Percentiles rank a stretch among this genome's conserved stretches.
These are phyloP conservation scores for Monilinia fructigena DNA, from an alignment of 2,329 filamentous ascomycete species.

Conservation along the genomic window DNA sequence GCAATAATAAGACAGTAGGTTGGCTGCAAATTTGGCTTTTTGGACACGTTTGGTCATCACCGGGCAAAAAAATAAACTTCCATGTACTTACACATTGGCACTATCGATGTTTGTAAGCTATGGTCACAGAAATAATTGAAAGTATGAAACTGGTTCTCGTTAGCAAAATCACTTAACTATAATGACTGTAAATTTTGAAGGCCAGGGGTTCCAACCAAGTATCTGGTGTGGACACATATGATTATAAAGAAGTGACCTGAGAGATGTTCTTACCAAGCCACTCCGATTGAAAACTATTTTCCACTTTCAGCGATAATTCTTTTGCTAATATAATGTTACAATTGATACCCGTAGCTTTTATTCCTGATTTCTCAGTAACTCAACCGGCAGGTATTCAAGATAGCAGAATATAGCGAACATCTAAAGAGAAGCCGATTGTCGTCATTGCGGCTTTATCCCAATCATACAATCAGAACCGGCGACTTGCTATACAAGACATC, in stretches of 20 bases:
- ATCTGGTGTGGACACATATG: background rate
- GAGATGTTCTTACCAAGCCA: slow-evolving; percentile 33
- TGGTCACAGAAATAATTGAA: slow-evolving; percentile 19
- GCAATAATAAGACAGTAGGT: slow-evolving; percentile 34
- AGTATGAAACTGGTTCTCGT: slow-evolving; percentile 26
- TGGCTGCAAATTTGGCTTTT: slow-evolving; percentile 44
- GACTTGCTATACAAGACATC: slow-evolving; percentile 18
- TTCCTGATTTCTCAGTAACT: slow-evolving; percentile 22
- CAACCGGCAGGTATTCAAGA: slow-evolving; percentile 29
- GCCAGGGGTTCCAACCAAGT: background rate
- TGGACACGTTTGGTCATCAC: slow-evolving; percentile 42
- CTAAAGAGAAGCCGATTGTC: slow-evolving; percentile 40
- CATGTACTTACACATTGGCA: slow-evolving; percentile 25
- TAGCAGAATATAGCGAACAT: slow-evolving; percentile 28
- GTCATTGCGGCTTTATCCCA: slow-evolving; percentile 32
- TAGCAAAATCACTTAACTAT: slow-evolving; percentile 16
- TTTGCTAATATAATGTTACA: slow-evolving; percentile 1
- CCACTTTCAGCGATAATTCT: slow-evolving; percentile 33
- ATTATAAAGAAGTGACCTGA: background rate
- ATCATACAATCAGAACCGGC: slow-evolving; percentile 7
- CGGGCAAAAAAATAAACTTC: slow-evolving; percentile 32
- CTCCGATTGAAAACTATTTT: slow-evolving; percentile 44
- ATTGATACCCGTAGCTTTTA: slow-evolving; percentile 23
- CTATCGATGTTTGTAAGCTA: slow-evolving; percentile 22
- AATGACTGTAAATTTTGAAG: background rate